Base-by-base conservation (phyloP, 2,329 filamentous ascomycete genomes). In the Trichoderma sp. region DNA sequence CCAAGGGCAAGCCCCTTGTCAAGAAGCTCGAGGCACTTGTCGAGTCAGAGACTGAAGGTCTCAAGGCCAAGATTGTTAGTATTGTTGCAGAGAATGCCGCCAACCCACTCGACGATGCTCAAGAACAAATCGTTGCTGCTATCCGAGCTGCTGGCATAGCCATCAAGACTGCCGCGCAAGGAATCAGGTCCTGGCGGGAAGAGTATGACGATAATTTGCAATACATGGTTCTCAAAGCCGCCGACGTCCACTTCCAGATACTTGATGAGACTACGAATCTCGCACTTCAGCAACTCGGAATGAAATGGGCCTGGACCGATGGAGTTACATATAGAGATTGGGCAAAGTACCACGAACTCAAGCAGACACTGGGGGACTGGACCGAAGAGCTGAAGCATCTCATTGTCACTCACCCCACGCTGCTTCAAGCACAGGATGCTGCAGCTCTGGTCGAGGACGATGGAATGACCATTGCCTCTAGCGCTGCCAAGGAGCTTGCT, bases 291-390 rank as follows among this genome's bases (percentile, higher is more conserved):
- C 93, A 97, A 80, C 94, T 98, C 69, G 95, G 95, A 71, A 95
- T 97, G 90, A 89, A 89, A 78, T 99, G 96, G 95, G 94, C 95
- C 14, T 97, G 93, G 91, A 96, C 94, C 83, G 94, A 98, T 72
- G 94, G 94, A 36, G 89, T 99, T 73, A 97, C 95, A 1, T 98
- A 99, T 86, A 95, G 97, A 81, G 94, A 99, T 80, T 99, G 96
- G 96, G 90, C 92, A 73, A 96, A 95, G 80, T 99, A 97, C 79
- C 94, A 98, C 80, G 90, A 93, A 73, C 86, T 99, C 72, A 97
- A 93, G 83, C 89, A 88, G 69, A 91, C 92, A 14, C 93, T 98
- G 67, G 91, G 92, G 62, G 90, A 93, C 77, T 98, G 95, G 94
- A 92, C 93, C 70, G 86, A 89, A 43, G 93, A 97, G 76, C 90